Base-by-base conservation (phyloP, 495 filamentous ascomycete genomes). In the Antarctomyces pellizariae region DNA sequence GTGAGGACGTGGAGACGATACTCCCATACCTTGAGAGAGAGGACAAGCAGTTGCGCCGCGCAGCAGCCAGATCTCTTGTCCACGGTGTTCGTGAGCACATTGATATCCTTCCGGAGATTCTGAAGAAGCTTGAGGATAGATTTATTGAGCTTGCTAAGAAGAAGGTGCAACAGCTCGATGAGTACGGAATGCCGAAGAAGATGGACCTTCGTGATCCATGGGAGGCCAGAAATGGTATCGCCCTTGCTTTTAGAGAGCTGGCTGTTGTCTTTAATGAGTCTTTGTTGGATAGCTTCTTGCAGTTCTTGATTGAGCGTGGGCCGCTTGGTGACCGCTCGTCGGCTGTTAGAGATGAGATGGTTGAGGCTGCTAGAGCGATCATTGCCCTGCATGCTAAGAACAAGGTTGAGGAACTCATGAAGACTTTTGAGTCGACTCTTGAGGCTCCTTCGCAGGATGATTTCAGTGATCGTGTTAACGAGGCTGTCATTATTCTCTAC, bases 401-500 rank as follows among this genome's bases (percentile, higher is more conserved):
- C 8, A 65, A 80, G 26, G 69, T 95, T 2, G 89, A 95, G 46
- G 67, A 71, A 34, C 57, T 97, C 15, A 95, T 95, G 82, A 64
- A 73, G 38, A 69, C 79, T 0, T 80, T 93, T 38, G 84, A 97
- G 46, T 58, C 57, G 5, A 75, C 74, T 0, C 59, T 97, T 3
- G 80, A 80, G 38, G 67, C 64, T 5, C 75, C 79, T 0, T 75
- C 84, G 45, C 72, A 75, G 36, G 69, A 67, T 10, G 64, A 76
- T 36, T 64, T 64, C 13, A 69, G 70, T 5, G 86, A 97, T 39
- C 59, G 71, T 22, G 75, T 95, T 36, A 92, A 91, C 39, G 86
- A 97, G 50, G 86, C 86, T 3, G 80, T 97, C 14, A 79, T 97
- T 34, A 82, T 97, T 30, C 71, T 97, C 34, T 97, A 95, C 39